These are phyloP conservation scores for Coniochaeta prunicola DNA, from an alignment of 2,329 filamentous ascomycete species.

Conservation along the genomic window DNA sequence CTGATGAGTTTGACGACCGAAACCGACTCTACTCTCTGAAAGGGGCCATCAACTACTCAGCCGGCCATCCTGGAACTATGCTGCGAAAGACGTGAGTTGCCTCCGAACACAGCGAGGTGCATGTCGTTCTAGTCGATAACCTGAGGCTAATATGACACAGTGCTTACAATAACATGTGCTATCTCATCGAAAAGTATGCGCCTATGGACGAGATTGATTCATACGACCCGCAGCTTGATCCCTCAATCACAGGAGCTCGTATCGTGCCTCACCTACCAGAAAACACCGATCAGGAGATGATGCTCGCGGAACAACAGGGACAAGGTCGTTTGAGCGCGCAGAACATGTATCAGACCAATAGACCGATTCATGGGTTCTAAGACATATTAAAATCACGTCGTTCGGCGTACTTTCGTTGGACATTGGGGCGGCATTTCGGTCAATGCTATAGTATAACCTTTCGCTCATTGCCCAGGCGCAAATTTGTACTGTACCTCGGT, in stretches of 20 bases:
- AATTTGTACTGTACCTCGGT: too few species aligned
- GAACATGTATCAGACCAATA: too few species aligned
- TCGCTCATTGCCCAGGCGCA: too few species aligned
- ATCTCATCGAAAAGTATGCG: slow-evolving; percentile 12
- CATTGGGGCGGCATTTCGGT: too few species aligned
- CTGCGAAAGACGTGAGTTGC: slow-evolving; percentile 7
- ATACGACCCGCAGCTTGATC: slow-evolving; percentile 9
- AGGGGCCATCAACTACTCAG: slow-evolving; percentile 8
- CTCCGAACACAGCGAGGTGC: not conserved
- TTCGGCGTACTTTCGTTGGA: too few species aligned
- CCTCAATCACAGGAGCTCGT: slow-evolving; percentile 4
- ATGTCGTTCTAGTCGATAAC: not conserved
- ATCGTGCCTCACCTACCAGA: not conserved
- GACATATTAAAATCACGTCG: too few species aligned
- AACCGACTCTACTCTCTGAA: slow-evolving; percentile 12
- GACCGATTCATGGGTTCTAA: too few species aligned
- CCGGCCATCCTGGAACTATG: slow-evolving; percentile 3
- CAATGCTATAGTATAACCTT: too few species aligned
- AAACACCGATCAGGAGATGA: not conserved
- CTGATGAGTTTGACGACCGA: slow-evolving; percentile 11
- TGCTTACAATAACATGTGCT: slow-evolving; percentile 12
- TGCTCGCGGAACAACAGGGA: too few species aligned
- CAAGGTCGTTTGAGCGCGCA: too few species aligned
- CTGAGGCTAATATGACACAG: too few species aligned
- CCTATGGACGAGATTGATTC: slow-evolving; percentile 9